These are phyloP conservation scores for Fusarium sp. DNA, from an alignment of 2,329 filamentous ascomycete species.

Conservation along the genomic window DNA sequence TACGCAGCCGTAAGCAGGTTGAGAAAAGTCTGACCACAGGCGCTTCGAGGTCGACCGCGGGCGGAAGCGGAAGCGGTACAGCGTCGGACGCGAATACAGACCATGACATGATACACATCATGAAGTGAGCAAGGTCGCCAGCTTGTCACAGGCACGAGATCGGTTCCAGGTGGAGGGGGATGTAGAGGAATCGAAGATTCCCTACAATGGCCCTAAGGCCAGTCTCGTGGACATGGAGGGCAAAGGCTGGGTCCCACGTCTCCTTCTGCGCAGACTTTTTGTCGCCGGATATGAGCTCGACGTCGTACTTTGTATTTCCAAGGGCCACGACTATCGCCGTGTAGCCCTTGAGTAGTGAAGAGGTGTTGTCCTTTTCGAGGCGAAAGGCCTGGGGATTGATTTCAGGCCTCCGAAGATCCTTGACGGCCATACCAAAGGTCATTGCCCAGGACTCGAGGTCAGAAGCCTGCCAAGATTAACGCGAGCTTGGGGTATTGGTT, in stretches of 20 bases:
- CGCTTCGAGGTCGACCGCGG: slow-evolving; percentile 29
- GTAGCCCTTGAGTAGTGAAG: slow-evolving; percentile 41
- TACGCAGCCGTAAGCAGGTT: slow-evolving; percentile 37
- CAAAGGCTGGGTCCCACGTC: slow-evolving; percentile 38
- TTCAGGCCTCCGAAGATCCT: slow-evolving; percentile 39
- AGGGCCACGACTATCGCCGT: slow-evolving; percentile 42
- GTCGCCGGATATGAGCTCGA: slow-evolving; percentile 41
- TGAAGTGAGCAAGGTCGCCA: slow-evolving; percentile 34
- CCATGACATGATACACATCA: slow-evolving; percentile 45
- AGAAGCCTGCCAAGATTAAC: slow-evolving; percentile 29
- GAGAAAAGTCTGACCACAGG: slow-evolving; percentile 39
- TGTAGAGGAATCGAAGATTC: slow-evolving; percentile 43
- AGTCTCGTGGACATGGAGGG: slow-evolving; percentile 42
- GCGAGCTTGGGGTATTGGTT: background rate
- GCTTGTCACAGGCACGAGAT: slow-evolving; percentile 18
- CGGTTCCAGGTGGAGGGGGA: slow-evolving; percentile 41
- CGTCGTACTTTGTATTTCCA: slow-evolving; percentile 41
- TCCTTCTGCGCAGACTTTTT: slow-evolving; percentile 36
- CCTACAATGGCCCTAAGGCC: slow-evolving; percentile 41
- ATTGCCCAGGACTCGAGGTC: slow-evolving; percentile 41
- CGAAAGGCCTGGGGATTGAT: slow-evolving; percentile 43
- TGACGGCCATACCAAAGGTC: slow-evolving; percentile 38
- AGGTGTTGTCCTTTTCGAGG: slow-evolving; percentile 43
- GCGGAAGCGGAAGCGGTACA: slow-evolving; percentile 22
- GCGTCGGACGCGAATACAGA: slow-evolving; percentile 30